Conservation (phyloP, 257 asterid species). For the Fraxinus pennsylvanica region DNA sequence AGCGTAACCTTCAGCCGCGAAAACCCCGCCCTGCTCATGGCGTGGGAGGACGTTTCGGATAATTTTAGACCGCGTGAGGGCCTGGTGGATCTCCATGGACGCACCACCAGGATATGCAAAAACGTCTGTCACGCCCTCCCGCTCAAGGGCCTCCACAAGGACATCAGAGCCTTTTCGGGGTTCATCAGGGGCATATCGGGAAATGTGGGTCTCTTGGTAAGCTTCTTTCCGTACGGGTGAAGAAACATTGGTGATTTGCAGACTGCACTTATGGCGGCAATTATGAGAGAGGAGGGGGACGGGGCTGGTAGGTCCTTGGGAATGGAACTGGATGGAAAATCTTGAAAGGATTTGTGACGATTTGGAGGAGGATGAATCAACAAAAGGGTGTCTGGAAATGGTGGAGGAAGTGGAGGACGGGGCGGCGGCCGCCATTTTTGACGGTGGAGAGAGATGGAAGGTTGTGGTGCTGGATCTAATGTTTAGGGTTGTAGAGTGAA, state of each 20-base stretch:
- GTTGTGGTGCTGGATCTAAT: too few species aligned
- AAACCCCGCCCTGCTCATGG: constrained; percentile 34
- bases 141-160: constrained; percentile 31
- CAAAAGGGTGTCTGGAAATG: not conserved
- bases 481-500: too few species aligned
- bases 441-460: not conserved
- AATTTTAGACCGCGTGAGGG: constrained; percentile 19
- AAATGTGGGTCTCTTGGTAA: not conserved
- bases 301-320: too few species aligned
- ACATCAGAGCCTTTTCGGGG: constrained; percentile 30
- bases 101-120: constrained; percentile 35
- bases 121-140: constrained; percentile 28
- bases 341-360: not conserved
- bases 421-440: constrained; percentile 18
- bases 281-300: too few species aligned
- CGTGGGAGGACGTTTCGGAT: constrained; percentile 29
- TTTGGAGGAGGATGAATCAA: not conserved
- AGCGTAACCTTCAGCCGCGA: constrained; percentile 36
- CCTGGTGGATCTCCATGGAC: constrained; percentile 30
- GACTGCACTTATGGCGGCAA: too few species aligned
- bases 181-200: constrained; percentile 18
- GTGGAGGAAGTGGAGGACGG: not conserved
- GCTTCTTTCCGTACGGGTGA: not conserved
- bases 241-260: constrained; percentile 15
- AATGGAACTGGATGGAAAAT: not conserved